phyloP scores from a whole-genome alignment of 352 stramenopile genomes.

The Phytophthora cactorum region DNA sequence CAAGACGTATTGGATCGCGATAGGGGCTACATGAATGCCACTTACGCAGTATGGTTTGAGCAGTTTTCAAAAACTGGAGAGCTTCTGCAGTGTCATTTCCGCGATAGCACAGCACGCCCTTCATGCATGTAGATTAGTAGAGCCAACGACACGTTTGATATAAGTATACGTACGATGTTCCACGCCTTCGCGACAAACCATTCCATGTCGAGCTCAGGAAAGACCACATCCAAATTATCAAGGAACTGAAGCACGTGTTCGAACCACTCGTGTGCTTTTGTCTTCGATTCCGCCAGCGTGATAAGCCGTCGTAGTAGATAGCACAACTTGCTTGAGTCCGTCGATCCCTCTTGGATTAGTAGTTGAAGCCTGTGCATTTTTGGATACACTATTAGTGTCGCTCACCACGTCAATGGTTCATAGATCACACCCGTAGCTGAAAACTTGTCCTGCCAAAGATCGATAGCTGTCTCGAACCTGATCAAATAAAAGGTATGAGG shows the following conservation, averaged over 20 bases:
- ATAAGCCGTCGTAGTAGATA: slow-evolving; percentile 75
- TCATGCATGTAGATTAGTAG: slow-evolving; percentile 8
- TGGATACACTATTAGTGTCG: neutral
- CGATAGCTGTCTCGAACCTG: slow-evolving; percentile 65
- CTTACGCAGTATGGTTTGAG: slow-evolving; percentile 51
- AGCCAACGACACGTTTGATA: neutral
- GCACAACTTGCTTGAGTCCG: slow-evolving; percentile 44
- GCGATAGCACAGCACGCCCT: slow-evolving; percentile 49
- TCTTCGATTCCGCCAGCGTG: slow-evolving; percentile 52
- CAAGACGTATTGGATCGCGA: neutral
- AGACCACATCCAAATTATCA: slow-evolving; percentile 48
- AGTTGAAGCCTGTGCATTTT: slow-evolving; percentile 58
- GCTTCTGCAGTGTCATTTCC: slow-evolving; percentile 39
- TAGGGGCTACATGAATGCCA: slow-evolving; percentile 3
- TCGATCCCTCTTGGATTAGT: slow-evolving; percentile 49
- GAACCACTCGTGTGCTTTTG: slow-evolving; percentile 58
- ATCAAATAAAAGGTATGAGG: slow-evolving; percentile 6
- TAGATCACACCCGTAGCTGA: slow-evolving; percentile 57
- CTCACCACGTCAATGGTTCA: neutral
- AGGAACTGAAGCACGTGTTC: slow-evolving; percentile 67
- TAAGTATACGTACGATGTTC: slow-evolving; percentile 65
- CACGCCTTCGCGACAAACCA: slow-evolving; percentile 81
- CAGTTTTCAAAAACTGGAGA: slow-evolving; percentile 51
- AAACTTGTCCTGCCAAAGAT: slow-evolving; percentile 59
- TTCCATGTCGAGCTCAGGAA: slow-evolving; percentile 61